A percentile compares a stretch with the other conserved stretches of the same genome.
These are phyloP conservation scores for Scleromitrula shiraiana DNA, from an alignment of 2,329 filamentous ascomycete species.

Conservation along the genomic window DNA sequence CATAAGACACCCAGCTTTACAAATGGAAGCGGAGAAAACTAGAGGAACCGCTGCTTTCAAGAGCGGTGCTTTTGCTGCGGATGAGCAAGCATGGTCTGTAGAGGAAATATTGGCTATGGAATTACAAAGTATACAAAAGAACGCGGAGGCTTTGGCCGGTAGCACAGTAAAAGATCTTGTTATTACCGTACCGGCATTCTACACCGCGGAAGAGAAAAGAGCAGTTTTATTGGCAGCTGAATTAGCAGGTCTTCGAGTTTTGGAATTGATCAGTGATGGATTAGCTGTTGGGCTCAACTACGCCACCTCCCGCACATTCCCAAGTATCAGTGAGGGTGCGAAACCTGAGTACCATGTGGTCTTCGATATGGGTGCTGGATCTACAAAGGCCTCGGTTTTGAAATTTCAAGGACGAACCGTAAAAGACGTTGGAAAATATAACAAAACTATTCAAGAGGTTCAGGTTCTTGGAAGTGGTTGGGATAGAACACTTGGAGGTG, in stretches of 20 bases:
- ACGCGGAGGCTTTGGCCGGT: conserved; percentile 77
- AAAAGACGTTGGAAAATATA: conserved; percentile 87
- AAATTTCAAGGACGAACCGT: conserved; percentile 82
- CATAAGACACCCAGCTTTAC: conserved; percentile 68
- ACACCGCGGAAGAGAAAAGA: conserved; percentile 81
- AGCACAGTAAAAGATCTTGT: conserved; percentile 72
- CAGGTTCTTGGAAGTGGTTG: conserved; percentile 78
- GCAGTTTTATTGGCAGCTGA: conserved; percentile 78
- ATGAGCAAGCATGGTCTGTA: conserved; percentile 64
- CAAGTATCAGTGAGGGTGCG: conserved; percentile 69
- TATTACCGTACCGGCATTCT: conserved; percentile 84
- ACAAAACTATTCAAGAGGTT: conserved; percentile 97
- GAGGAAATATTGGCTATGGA: conserved; percentile 97
- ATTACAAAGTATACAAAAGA: conserved; percentile 81
- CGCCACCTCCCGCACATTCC: conserved; percentile 84
- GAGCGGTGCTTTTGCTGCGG: conserved; percentile 57
- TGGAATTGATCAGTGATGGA: conserved; percentile 81
- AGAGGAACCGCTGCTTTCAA: conserved; percentile 73
- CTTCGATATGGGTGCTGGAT: conserved; percentile 97
- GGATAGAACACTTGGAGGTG: conserved; percentile 85
- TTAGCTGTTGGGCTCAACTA: conserved; percentile 93
- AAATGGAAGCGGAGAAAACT: conserved; percentile 50
- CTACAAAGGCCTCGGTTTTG: conserved; percentile 80
- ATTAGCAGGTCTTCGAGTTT: conserved; percentile 77
- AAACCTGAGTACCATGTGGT: conserved; percentile 89